These are phyloP conservation scores for Beta macrorhiza DNA, from an alignment of 179 eudicot genomes.

Conservation along the genomic window DNA sequence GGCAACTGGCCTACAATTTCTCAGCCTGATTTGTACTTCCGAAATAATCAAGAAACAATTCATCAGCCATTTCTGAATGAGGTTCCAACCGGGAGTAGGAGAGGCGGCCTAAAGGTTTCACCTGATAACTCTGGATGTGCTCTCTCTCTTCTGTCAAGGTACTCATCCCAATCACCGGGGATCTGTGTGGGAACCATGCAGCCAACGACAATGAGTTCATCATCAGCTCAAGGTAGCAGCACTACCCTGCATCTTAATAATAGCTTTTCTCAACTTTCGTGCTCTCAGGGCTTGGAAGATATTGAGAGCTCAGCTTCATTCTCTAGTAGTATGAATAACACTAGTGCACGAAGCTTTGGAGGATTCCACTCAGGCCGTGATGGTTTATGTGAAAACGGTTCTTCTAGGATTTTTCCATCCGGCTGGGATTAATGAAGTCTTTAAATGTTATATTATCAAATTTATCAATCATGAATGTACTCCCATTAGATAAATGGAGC, in stretches of 20 bases:
- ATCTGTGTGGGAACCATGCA: constrained; percentile 18
- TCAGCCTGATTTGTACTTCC: constrained; percentile 15
- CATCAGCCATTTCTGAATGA: constrained; percentile 19
- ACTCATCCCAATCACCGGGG: constrained; percentile 20
- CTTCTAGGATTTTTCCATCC: constrained; percentile 20
- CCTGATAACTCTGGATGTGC: constrained; percentile 35
- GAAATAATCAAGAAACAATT: constrained; percentile 22
- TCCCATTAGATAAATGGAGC: not conserved
- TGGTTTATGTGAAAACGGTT: constrained; percentile 13
- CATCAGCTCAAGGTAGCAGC: constrained; percentile 21
- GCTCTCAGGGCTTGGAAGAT: constrained; percentile 18
- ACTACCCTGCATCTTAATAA: constrained; percentile 19
- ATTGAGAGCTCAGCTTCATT: constrained; percentile 20
- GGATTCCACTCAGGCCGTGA: constrained; percentile 24
- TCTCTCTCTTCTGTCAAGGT: constrained; percentile 61
- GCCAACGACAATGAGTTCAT: constrained; percentile 19
- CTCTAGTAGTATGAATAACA: constrained; percentile 15
- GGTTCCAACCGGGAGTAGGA: constrained; percentile 9
- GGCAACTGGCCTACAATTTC: constrained; percentile 19
- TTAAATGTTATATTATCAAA: not conserved
- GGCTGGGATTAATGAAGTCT: constrained; percentile 18
- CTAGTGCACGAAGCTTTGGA: constrained; percentile 15
- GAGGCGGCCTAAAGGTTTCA: constrained; percentile 22
- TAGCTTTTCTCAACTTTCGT: constrained; percentile 8
- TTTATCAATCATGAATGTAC: too few relatives aligned